Conservation (phyloP, 1,284 basidiomycete genomes). For the Cerioporus squamosus region DNA sequence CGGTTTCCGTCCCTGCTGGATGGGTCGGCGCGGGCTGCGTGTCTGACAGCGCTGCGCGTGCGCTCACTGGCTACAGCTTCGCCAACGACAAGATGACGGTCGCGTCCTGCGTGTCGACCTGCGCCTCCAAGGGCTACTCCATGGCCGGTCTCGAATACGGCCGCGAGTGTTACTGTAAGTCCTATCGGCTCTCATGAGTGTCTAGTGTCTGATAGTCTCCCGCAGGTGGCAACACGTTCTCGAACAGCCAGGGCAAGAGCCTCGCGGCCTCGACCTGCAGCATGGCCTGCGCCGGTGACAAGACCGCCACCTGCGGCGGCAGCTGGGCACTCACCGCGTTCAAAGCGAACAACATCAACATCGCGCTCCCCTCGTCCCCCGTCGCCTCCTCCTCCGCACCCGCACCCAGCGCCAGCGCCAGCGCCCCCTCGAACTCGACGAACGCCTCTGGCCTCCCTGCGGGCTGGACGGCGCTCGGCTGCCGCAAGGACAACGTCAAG, state of each 20-base stretch:
- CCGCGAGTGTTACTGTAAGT: slow-evolving; percentile 33
- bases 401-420: too few relatives aligned
- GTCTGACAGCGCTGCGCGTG: slow-evolving; percentile 21
- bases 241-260: slow-evolving; percentile 21
- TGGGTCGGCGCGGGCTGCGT: slow-evolving; percentile 23
- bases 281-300: slow-evolving; percentile 25
- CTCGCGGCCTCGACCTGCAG: slow-evolving; percentile 21
- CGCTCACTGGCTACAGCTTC: slow-evolving; percentile 23
- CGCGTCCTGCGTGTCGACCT: slow-evolving; percentile 18
- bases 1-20: not conserved
- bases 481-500: slow-evolving; percentile 4
- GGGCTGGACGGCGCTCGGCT: slow-evolving; percentile 24
- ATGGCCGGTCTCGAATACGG: slow-evolving; percentile 32
- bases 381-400: slow-evolving; percentile 2
- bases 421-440: slow-evolving; percentile 19
- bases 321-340: slow-evolving; percentile 27
- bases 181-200: not conserved
- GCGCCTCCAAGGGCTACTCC: slow-evolving; percentile 26
- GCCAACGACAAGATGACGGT: slow-evolving; percentile 21
- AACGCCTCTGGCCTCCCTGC: slow-evolving; percentile 13
- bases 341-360: slow-evolving; percentile 9
- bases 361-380: slow-evolving; percentile 7
- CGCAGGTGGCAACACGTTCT: slow-evolving; percentile 26
- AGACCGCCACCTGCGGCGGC: slow-evolving; percentile 23
- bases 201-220: not conserved